Conservation (phyloP, 2,329 filamentous ascomycete species). For the Paracorniculantispora psalliotae region DNA sequence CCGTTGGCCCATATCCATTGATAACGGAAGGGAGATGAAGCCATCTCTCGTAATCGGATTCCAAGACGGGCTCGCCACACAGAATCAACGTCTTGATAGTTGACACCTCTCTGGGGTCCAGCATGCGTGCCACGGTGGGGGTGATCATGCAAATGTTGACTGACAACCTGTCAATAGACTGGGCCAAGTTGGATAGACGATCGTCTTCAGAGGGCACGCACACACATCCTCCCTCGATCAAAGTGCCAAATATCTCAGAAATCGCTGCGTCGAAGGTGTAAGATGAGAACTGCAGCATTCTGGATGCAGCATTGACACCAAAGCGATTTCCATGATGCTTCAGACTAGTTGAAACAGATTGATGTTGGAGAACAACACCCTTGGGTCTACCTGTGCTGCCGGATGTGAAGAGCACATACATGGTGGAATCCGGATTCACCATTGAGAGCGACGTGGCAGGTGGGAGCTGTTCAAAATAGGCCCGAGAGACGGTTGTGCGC, state of each 20-base stretch:
- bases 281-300: not conserved
- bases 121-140: not conserved
- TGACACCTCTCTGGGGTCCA: not conserved
- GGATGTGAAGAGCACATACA: not conserved
- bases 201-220: not conserved
- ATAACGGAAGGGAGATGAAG: not conserved
- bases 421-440: not conserved
- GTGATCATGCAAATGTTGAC: not conserved
- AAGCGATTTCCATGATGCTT: not conserved
- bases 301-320: not conserved
- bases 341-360: not conserved
- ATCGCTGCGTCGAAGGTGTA: not conserved
- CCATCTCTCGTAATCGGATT: not conserved
- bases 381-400: not conserved
- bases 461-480: not conserved
- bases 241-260: not conserved
- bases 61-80: not conserved
- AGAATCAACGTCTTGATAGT: not conserved
- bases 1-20: not conserved
- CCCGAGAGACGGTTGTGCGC: not conserved
- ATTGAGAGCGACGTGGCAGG: not conserved
- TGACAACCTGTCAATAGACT: not conserved
- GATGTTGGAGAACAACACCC: not conserved
- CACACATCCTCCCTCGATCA: not conserved
- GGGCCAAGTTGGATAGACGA: not conserved